Conservation (phyloP, 2,329 filamentous ascomycete species). For the Xylariaceae sp. region DNA sequence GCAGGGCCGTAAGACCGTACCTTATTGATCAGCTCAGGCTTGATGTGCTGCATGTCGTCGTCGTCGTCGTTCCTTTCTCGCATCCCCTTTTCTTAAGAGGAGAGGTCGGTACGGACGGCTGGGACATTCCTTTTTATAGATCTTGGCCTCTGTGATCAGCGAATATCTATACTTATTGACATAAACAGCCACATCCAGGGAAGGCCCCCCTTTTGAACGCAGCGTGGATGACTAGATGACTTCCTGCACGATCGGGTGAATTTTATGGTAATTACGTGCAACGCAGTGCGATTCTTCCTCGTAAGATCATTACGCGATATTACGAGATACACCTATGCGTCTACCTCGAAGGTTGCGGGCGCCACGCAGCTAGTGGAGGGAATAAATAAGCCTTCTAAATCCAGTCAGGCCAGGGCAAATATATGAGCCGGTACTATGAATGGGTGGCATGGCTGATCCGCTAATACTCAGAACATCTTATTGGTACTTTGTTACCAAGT, state of each 20-base stretch:
- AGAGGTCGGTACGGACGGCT: neutral
- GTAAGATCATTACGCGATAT: conserved; percentile 9
- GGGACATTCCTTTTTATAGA: conserved; percentile 7
- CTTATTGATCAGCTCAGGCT: conserved; percentile 3
- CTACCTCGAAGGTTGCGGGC: conserved; percentile 4
- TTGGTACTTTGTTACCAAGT: neutral
- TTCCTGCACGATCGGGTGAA: neutral
- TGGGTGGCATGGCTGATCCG: neutral
- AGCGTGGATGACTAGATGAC: neutral
- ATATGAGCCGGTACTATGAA: conserved; percentile 7
- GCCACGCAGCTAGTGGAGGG: neutral
- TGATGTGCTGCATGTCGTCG: conserved; percentile 5
- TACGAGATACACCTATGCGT: neutral
- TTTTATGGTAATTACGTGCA: neutral
- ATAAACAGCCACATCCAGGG: neutral
- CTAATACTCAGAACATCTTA: neutral
- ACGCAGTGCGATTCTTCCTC: neutral
- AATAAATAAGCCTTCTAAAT: neutral
- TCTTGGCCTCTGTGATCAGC: neutral
- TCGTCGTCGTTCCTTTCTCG: conserved; percentile 1
- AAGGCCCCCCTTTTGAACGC: no score
- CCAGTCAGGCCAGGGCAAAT: conserved; percentile 4
- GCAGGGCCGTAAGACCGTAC: no score
- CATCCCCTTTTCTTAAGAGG: neutral
- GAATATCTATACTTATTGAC: no score